These are phyloP conservation scores for Samsoniella hepiali DNA, from an alignment of 2,329 filamentous ascomycete genomes.

Conservation along the genomic window DNA sequence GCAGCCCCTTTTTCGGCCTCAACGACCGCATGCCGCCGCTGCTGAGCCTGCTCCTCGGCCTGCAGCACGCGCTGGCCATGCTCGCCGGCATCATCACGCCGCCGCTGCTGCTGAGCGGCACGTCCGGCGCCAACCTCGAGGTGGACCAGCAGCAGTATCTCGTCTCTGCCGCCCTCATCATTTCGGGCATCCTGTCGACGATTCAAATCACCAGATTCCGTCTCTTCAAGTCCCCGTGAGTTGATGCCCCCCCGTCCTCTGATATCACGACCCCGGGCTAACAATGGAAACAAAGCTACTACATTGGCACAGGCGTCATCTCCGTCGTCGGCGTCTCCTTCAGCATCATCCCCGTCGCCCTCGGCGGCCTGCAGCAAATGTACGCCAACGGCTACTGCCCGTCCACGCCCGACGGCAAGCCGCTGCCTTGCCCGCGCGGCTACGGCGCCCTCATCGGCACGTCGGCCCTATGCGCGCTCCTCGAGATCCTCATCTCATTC, in stretches of 20 bases:
- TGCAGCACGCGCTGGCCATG: conserved; percentile 75
- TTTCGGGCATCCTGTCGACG: conserved; percentile 70
- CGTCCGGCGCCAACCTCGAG: conserved; percentile 61
- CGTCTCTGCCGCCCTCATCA: conserved; percentile 74
- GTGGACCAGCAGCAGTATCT: conserved; percentile 67
- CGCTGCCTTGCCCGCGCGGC: conserved; percentile 69
- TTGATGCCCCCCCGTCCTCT: conserved; percentile 7
- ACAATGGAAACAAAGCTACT: conserved; percentile 51
- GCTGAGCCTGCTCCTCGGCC: conserved; percentile 62
- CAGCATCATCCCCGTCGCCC: conserved; percentile 69
- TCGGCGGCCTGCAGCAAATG: conserved; percentile 72
- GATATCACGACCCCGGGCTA: background rate
- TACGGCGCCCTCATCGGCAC: conserved; percentile 74
- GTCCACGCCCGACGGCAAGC: conserved; percentile 57
- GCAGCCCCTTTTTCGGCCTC: conserved; percentile 80
- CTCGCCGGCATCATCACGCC: conserved; percentile 72
- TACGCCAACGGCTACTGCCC: conserved; percentile 69
- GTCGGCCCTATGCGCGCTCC: conserved; percentile 57
- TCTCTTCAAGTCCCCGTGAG: conserved; percentile 61
- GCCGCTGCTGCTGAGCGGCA: conserved; percentile 65
- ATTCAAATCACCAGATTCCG: conserved; percentile 77
- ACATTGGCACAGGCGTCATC: conserved; percentile 73
- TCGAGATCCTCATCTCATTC: conserved; percentile 74
- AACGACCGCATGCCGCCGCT: conserved; percentile 66
- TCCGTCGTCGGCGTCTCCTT: conserved; percentile 79